Conservation (phyloP, 495 filamentous ascomycete genomes). For the Neurospora tetrasperma region DNA sequence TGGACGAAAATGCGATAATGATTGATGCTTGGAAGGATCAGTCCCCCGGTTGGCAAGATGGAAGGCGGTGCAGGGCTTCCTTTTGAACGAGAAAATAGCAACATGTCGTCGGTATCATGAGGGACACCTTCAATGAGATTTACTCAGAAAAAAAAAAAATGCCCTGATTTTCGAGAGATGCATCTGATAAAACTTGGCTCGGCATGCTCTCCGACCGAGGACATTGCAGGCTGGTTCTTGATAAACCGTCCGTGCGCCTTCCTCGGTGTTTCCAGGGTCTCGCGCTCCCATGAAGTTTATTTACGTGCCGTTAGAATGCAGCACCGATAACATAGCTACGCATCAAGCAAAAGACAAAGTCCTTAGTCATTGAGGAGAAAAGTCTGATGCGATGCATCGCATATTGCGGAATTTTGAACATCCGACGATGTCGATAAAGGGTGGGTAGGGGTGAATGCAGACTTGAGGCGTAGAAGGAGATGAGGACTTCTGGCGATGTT, state of each 20-base stretch:
- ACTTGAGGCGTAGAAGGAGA: neutral
- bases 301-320: neutral
- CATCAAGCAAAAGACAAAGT: neutral
- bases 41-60: too few species aligned
- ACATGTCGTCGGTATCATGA: too few species aligned
- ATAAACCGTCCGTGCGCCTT: neutral
- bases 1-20: too few species aligned
- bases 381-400: neutral
- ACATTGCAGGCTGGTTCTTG: neutral
- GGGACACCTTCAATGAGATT: too few species aligned
- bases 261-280: neutral
- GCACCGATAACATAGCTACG: neutral
- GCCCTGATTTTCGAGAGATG: too few species aligned
- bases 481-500: neutral
- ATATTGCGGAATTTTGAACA: neutral
- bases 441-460: neutral
- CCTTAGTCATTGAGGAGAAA: neutral
- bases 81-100: too few species aligned
- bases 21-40: too few species aligned
- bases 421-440: neutral
- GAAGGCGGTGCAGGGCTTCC: too few species aligned
- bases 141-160: too few species aligned
- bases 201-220: neutral
- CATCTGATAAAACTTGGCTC: neutral
- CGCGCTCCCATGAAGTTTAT: neutral